Percentiles rank a stretch among this genome's conserved stretches.
Conservation (phyloP, 352 stramenopile genomes). For the Lagenidium sp. region DNA sequence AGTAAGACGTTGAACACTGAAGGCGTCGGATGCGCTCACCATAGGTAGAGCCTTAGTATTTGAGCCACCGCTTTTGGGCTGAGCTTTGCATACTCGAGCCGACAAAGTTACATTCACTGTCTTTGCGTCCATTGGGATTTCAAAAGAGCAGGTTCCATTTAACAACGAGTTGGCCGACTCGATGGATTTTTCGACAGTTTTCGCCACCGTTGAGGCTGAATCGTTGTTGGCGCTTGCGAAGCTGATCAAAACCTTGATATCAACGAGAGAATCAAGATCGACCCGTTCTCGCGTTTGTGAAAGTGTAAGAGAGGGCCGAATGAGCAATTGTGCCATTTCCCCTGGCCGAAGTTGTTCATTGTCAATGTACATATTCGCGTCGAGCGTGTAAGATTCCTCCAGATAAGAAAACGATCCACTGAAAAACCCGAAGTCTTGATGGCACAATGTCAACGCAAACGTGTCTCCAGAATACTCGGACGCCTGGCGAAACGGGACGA, state of each 20-base stretch:
- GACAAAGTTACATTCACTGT: too few relatives aligned
- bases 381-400: constrained; percentile 18
- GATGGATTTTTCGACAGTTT: too few relatives aligned
- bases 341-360: constrained; percentile 40
- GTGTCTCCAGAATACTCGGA: constrained; percentile 15
- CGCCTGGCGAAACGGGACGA: constrained; percentile 35
- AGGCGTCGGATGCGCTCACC: constrained; percentile 19
- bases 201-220: too few relatives aligned
- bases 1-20: constrained; percentile 27
- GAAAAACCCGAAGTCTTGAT: constrained; percentile 31
- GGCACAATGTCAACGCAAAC: constrained; percentile 31
- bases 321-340: constrained; percentile 19
- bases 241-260: constrained; percentile 9
- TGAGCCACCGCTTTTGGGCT: too few relatives aligned
- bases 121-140: neutral
- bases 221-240: too few relatives aligned
- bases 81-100: too few relatives aligned
- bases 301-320: constrained; percentile 14
- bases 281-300: neutral
- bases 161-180: too few relatives aligned
- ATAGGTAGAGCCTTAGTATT: too few relatives aligned
- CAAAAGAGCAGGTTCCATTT: neutral
- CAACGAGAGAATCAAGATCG: constrained; percentile 4
- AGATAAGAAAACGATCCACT: constrained; percentile 29
- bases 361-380: constrained; percentile 39